These are phyloP conservation scores for Scedosporium minutisporum DNA, from an alignment of 2,329 filamentous ascomycete genomes.

Conservation along the genomic window DNA sequence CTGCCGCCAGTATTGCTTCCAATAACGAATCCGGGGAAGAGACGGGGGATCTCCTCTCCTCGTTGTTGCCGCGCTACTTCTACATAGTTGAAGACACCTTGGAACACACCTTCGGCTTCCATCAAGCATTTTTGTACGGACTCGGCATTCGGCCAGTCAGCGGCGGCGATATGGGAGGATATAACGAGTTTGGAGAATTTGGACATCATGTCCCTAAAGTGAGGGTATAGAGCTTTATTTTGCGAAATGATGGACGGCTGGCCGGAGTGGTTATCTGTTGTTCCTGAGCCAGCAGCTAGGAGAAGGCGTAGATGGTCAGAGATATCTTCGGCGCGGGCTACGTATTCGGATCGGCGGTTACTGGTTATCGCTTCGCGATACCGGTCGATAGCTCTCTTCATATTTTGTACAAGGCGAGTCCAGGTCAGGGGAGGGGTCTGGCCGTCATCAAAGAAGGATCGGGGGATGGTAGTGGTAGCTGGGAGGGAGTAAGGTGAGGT, in stretches of 20 bases:
- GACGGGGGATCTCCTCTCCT: constrained; percentile 84
- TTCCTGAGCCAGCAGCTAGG: constrained; percentile 90
- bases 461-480: constrained; percentile 54
- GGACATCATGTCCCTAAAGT: constrained; percentile 99
- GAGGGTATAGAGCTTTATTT: constrained; percentile 92
- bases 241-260: constrained; percentile 99
- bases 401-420: constrained; percentile 83
- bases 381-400: constrained; percentile 80
- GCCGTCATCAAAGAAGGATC: constrained; percentile 87
- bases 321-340: constrained; percentile 91
- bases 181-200: constrained; percentile 98
- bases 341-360: constrained; percentile 79
- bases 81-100: constrained; percentile 92
- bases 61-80: constrained; percentile 89
- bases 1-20: constrained; percentile 76
- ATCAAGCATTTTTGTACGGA: constrained; percentile 91
- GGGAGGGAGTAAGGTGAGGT: constrained; percentile 48
- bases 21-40: constrained; percentile 87
- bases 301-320: constrained; percentile 90
- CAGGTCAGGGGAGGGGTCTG: constrained; percentile 72
- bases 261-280: constrained; percentile 96
- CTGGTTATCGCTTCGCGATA: constrained; percentile 85
- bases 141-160: constrained; percentile 90
- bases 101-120: constrained; percentile 91
- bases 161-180: constrained; percentile 92